Evolutionary conservation across 2,329 filamentous ascomycete genomes (phyloP).

Genomic region (Penicillium polonicum): DNA sequence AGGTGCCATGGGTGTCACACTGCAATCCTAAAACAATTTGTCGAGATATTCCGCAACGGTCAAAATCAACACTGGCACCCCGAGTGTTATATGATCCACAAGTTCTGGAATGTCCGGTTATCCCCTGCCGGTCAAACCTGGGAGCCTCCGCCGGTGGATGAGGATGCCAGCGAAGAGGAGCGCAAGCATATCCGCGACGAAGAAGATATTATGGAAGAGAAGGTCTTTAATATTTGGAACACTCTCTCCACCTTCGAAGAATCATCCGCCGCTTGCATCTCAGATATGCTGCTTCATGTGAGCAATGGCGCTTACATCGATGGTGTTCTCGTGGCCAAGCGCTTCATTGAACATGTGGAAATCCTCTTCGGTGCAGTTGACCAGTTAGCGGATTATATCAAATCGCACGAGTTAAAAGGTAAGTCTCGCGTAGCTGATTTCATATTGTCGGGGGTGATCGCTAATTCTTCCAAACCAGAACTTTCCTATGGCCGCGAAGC

Average conservation of each 20-base stretch:
- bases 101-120: constrained; percentile 97
- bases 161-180: constrained; percentile 63
- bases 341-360: constrained; percentile 95
- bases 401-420: constrained; percentile 72
- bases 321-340: constrained; percentile 89
- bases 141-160: constrained; percentile 47
- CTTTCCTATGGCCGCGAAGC: constrained; percentile 91
- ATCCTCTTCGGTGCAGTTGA: constrained; percentile 88
- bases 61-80: constrained; percentile 99
- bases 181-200: constrained; percentile 75
- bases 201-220: constrained; percentile 95
- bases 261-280: constrained; percentile 95
- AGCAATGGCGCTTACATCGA: constrained; percentile 97
- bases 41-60: constrained; percentile 96
- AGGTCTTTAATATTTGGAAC: constrained; percentile 98
- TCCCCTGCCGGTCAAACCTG: constrained; percentile 58
- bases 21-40: constrained; percentile 96
- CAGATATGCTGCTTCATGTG: constrained; percentile 97
- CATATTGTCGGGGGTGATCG: constrained; percentile 23
- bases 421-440: constrained; percentile 31
- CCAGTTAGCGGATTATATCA: constrained; percentile 73
- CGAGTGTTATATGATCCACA: constrained; percentile 99
- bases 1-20: constrained; percentile 96
- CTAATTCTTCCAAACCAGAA: constrained; percentile 50
- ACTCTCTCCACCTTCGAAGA: constrained; percentile 96